Percentiles rank a stretch among this genome's conserved stretches.
Conservation (phyloP, 2,329 filamentous ascomycete species). For the Scolecobasidium constrictum region DNA sequence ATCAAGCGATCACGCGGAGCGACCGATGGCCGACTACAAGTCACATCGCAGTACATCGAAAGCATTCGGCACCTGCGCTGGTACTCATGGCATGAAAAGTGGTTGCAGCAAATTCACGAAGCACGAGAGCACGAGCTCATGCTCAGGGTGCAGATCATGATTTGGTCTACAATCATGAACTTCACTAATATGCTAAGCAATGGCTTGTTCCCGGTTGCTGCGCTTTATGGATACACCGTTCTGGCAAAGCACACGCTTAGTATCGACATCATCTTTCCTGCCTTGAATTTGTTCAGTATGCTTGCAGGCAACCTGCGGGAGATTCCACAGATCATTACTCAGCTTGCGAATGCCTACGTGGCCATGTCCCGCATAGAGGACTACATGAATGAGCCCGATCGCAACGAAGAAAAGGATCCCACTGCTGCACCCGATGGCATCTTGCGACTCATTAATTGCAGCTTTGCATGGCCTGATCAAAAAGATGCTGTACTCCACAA, state of each 20-base stretch:
- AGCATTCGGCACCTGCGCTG: slow-evolving; percentile 69
- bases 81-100: slow-evolving; percentile 73
- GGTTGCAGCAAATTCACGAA: slow-evolving; percentile 59
- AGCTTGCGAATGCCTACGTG: slow-evolving; percentile 71
- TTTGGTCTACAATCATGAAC: slow-evolving; percentile 52
- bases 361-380: slow-evolving; percentile 71
- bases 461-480: slow-evolving; percentile 61
- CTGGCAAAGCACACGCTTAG: slow-evolving; percentile 56
- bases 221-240: slow-evolving; percentile 71
- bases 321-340: slow-evolving; percentile 63
- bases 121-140: slow-evolving; percentile 57
- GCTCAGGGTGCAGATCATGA: slow-evolving; percentile 50
- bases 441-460: slow-evolving; percentile 49
- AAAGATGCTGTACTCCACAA: slow-evolving; percentile 43
- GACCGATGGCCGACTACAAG: slow-evolving; percentile 68
- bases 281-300: slow-evolving; percentile 68
- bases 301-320: slow-evolving; percentile 64
- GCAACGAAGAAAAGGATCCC: slow-evolving; percentile 38
- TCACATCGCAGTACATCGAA: slow-evolving; percentile 78
- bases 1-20: slow-evolving; percentile 61
- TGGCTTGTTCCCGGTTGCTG: slow-evolving; percentile 66
- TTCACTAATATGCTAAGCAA: slow-evolving; percentile 63
- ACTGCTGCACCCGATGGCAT: slow-evolving; percentile 24
- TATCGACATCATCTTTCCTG: slow-evolving; percentile 78
- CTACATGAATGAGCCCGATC: slow-evolving; percentile 80